Evolutionary conservation across 305 asterid species (phyloP).

Genomic region (Solanum aculeatissimum): DNA sequence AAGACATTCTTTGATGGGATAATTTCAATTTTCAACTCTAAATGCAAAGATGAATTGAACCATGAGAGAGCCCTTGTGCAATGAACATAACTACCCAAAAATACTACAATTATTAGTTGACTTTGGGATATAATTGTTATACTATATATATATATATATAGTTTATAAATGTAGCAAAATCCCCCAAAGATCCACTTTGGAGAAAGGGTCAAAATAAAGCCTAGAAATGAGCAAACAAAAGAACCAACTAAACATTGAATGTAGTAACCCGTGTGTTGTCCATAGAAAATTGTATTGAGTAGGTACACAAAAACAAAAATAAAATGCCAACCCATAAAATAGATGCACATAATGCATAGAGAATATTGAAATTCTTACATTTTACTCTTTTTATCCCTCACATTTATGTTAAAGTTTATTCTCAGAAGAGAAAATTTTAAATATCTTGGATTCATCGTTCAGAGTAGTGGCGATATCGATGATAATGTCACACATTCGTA

Average conservation of each 20-base stretch:
- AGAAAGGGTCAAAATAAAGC: neutral
- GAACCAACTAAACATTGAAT: neutral
- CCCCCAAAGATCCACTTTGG: neutral
- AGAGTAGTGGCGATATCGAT: too few species aligned
- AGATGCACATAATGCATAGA: neutral
- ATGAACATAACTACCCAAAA: conserved; percentile 2
- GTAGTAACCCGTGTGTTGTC: neutral
- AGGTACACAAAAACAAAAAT: neutral
- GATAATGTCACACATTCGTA: too few species aligned
- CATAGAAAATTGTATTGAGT: neutral
- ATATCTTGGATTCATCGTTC: too few species aligned
- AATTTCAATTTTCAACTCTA: neutral
- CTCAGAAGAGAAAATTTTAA: too few species aligned
- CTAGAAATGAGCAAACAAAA: neutral
- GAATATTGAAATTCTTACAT: neutral
- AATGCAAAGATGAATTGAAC: conserved; percentile 4
- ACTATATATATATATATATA: neutral
- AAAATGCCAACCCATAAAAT: neutral
- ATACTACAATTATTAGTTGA: conserved; percentile 4
- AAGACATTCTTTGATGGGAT: neutral
- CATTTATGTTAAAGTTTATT: too few species aligned
- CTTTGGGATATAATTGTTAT: neutral
- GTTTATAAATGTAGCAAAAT: neutral
- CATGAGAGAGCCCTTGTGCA: conserved; percentile 4
- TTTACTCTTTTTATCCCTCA: neutral